Conservation (phyloP, 108 stramenopile species). For the Cyclostephanos tholiformis region DNA sequence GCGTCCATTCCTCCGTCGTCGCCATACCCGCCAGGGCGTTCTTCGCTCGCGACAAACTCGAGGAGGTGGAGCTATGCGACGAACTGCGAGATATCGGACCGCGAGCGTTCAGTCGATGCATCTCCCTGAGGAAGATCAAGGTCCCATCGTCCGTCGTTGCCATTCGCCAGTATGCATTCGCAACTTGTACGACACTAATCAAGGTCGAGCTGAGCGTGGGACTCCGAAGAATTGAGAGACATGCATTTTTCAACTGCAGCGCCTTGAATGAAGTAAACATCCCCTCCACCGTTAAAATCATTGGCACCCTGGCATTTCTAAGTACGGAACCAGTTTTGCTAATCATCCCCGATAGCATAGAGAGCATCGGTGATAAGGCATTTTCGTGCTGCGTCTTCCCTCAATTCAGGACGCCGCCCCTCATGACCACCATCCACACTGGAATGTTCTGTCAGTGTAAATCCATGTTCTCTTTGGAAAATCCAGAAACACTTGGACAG, state of each 20-base stretch:
- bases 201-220: not conserved
- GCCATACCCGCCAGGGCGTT: too few species aligned
- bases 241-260: not conserved
- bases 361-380: not conserved
- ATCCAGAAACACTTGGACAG: too few species aligned
- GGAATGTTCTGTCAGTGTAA: not conserved
- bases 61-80: conserved; percentile 9
- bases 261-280: not conserved
- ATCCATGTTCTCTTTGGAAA: not conserved
- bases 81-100: not conserved
- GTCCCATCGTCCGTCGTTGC: not conserved
- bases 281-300: not conserved
- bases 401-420: not conserved
- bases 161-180: not conserved
- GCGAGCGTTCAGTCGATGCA: not conserved
- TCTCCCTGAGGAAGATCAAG: not conserved
- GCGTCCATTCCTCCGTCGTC: too few species aligned
- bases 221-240: not conserved
- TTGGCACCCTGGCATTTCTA: not conserved
- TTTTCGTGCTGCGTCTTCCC: not conserved
- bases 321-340: not conserved
- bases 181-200: not conserved
- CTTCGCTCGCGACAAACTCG: not conserved
- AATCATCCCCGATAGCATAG: not conserved
- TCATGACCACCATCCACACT: not conserved